Percentiles rank a stretch among this genome's conserved stretches.
These are phyloP conservation scores for Barnettozyma siamensis DNA, from an alignment of 805 yeast genomes.

Conservation along the genomic window DNA sequence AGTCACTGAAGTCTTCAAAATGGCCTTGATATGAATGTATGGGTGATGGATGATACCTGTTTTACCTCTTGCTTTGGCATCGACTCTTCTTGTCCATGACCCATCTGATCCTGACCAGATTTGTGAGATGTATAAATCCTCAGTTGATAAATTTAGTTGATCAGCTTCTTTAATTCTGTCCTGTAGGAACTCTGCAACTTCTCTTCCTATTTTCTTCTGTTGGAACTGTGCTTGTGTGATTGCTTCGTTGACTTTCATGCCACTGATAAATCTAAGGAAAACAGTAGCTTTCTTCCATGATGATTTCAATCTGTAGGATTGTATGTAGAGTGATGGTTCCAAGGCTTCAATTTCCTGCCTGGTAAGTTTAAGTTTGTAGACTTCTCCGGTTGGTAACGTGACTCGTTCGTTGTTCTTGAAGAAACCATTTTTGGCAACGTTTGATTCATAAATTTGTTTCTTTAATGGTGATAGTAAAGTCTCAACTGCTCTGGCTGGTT, in stretches of 20 bases:
- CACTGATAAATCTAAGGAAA: slow-evolving; percentile 70
- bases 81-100: slow-evolving; percentile 59
- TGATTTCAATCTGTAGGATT: slow-evolving; percentile 79
- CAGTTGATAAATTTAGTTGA: slow-evolving; percentile 49
- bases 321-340: slow-evolving; percentile 82
- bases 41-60: slow-evolving; percentile 72
- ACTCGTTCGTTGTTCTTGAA: slow-evolving; percentile 59
- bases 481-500: slow-evolving; percentile 50
- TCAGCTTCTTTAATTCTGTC: slow-evolving; percentile 68
- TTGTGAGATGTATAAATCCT: slow-evolving; percentile 64
- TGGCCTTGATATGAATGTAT: slow-evolving; percentile 73
- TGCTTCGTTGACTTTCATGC: slow-evolving; percentile 67
- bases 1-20: slow-evolving; percentile 66
- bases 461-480: slow-evolving; percentile 65
- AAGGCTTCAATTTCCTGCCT: slow-evolving; percentile 66
- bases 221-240: slow-evolving; percentile 90
- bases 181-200: slow-evolving; percentile 68
- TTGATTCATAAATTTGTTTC: slow-evolving; percentile 52
- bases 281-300: slow-evolving; percentile 83
- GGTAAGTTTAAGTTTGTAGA: slow-evolving; percentile 52
- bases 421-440: slow-evolving; percentile 55
- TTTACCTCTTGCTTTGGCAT: slow-evolving; percentile 87
- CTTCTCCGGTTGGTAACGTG: slow-evolving; percentile 34
- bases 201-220: slow-evolving; percentile 71
- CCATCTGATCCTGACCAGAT: slow-evolving; percentile 95